These are phyloP conservation scores for Colletotrichum sp. DNA, from an alignment of 2,329 filamentous ascomycete genomes.

Conservation along the genomic window DNA sequence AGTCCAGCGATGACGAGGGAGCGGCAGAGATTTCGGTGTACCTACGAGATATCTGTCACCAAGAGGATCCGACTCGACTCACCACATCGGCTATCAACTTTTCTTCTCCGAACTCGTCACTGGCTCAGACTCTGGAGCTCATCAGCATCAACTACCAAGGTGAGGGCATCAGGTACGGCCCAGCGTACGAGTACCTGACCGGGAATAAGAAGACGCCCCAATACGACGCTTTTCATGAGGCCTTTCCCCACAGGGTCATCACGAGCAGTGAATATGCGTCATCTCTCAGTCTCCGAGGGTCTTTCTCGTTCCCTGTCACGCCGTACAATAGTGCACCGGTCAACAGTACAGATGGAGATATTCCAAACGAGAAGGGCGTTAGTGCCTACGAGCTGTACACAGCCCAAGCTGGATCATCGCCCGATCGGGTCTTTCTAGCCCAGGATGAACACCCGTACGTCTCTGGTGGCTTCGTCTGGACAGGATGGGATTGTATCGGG, in stretches of 20 bases:
- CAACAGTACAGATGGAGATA: slow-evolving; percentile 26
- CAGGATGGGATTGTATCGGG: slow-evolving; percentile 54
- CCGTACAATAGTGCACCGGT: slow-evolving; percentile 38
- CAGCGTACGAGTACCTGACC: not conserved
- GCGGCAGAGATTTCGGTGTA: not conserved
- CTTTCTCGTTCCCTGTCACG: slow-evolving; percentile 57
- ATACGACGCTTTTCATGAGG: not conserved
- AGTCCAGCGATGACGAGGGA: not conserved
- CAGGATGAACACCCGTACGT: slow-evolving; percentile 55
- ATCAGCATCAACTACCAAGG: not conserved
- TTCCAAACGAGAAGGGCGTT: slow-evolving; percentile 40
- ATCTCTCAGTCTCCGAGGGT: slow-evolving; percentile 53
- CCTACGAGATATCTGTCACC: not conserved
- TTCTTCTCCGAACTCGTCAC: not conserved
- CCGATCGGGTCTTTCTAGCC: slow-evolving; percentile 55
- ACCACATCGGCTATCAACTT: not conserved
- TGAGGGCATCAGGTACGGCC: not conserved
- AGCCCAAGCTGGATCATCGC: slow-evolving; percentile 47
- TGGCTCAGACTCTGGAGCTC: not conserved
- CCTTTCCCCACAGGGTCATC: not conserved
- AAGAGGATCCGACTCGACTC: not conserved
- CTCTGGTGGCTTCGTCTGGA: slow-evolving; percentile 59
- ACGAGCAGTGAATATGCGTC: slow-evolving; percentile 42
- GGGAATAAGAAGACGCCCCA: not conserved
- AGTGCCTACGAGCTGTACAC: slow-evolving; percentile 58